These are phyloP conservation scores for Thelephora terrestris DNA, from an alignment of 1,284 basidiomycete species.

Conservation along the genomic window DNA sequence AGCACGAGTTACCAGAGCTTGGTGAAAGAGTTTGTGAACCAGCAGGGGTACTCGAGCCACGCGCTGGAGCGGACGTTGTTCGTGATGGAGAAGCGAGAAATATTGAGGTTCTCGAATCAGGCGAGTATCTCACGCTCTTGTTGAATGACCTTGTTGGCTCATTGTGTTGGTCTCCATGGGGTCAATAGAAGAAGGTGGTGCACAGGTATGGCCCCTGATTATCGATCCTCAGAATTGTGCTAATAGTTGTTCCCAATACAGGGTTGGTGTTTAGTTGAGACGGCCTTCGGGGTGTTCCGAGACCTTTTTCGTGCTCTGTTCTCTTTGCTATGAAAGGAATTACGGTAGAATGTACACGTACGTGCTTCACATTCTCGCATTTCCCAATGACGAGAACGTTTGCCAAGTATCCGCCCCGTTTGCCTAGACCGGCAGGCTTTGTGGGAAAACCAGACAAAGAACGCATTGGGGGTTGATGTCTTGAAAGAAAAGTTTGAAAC, in stretches of 20 bases:
- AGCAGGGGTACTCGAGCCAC: slow-evolving; percentile 86
- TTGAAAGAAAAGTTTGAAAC: no score
- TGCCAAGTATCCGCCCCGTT: no score
- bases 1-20: slow-evolving; percentile 92
- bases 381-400: no score
- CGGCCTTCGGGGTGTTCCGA: not conserved
- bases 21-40: slow-evolving; percentile 90
- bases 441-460: no score
- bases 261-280: not conserved
- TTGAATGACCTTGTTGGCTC: slow-evolving; percentile 3
- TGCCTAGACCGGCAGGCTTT: no score
- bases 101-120: slow-evolving; percentile 83
- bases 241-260: not conserved
- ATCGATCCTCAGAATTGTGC: no score
- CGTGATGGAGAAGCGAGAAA: slow-evolving; percentile 91
- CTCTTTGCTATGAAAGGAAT: no score
- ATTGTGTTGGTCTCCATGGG: slow-evolving; percentile 1
- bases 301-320: not conserved
- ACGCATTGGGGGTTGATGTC: no score
- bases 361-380: no score
- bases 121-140: slow-evolving; percentile 22
- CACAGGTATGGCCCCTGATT: slow-evolving; percentile 24
- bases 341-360: no score
- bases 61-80: slow-evolving; percentile 89
- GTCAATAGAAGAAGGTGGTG: slow-evolving; percentile 42